Base-by-base conservation (phyloP, 208 protist species). In the Wallacemonas sp. region DNA sequence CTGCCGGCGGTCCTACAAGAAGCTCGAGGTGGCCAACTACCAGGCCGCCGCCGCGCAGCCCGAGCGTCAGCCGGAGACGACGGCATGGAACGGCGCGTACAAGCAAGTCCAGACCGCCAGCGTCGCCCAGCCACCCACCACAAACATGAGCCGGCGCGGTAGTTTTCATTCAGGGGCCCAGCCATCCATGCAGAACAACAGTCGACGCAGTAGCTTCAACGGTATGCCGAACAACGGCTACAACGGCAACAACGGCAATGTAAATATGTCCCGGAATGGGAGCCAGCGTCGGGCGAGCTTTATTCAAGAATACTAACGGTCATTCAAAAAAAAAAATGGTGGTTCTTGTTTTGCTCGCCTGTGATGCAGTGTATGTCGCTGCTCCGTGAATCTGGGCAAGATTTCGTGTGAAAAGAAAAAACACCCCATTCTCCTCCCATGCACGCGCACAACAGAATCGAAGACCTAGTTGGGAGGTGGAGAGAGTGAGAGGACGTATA, bases 221-320 rank as follows among this genome's bases (percentile, higher is more conserved):
- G 48, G 48, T 7, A 32, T 32, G 48, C 48, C 48, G 23, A 55
- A 55, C 25, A 59, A 42, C 22, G 26, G 5, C 11, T 26, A 50
- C 44, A 50, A 50, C 44, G 44, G 16, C 12, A 50, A 41, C 36
- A n/a, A n/a, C n/a, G n/a, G n/a, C n/a, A n/a, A n/a, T 55, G 48
- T 25, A 32, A 55, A 32, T 32, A 59, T 59, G 52, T 42, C 7
- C 10, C 52, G 52, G 10, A 3, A 33, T 4, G 52, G 52, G 2
- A 59, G 52, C 52, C 52, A 59, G 26, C n/a, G 49, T 3, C 49
- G 49, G 26, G 14, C n/a, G 12, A 57, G 14, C 49, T 57, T 57
- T 33, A 8, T 8, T n/a, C 4, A 5, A 0, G 49, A 57, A 18
- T 57, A 57, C 49, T 57, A n/a, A 49, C 20, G 8, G 18, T 7